These are phyloP conservation scores for Apiospora aurea DNA, from an alignment of 2,329 filamentous ascomycete species.

Conservation along the genomic window DNA sequence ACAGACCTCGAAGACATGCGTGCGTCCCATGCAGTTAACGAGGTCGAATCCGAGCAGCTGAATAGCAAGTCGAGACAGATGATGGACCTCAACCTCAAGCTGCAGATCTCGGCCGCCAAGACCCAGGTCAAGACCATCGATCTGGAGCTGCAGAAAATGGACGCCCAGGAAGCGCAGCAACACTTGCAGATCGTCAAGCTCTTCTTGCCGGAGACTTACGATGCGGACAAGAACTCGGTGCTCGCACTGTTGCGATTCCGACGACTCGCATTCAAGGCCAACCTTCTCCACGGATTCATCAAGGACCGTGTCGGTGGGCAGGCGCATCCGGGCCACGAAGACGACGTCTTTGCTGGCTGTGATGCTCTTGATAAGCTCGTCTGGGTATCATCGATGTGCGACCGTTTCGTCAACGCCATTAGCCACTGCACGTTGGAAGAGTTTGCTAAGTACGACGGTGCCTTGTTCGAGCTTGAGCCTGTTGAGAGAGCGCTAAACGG, in stretches of 20 bases:
- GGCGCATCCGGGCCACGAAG: conserved; percentile 71
- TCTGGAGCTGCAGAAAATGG: conserved; percentile 83
- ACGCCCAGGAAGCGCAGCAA: conserved; percentile 87
- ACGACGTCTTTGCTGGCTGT: conserved; percentile 80
- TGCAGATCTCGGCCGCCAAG: conserved; percentile 89
- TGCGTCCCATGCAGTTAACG: conserved; percentile 89
- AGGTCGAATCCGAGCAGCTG: conserved; percentile 90
- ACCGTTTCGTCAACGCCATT: conserved; percentile 83
- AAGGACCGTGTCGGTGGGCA: conserved; percentile 78
- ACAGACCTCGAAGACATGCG: conserved; percentile 90
- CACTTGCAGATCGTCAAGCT: conserved; percentile 88
- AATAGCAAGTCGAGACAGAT: conserved; percentile 89
- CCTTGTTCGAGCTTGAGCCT: conserved; percentile 86
- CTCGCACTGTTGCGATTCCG: conserved; percentile 88
- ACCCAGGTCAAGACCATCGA: conserved; percentile 95
- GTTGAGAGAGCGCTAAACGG: conserved; percentile 88
- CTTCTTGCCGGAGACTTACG: conserved; percentile 86
- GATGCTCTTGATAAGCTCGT: conserved; percentile 86
- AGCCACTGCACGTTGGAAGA: conserved; percentile 78
- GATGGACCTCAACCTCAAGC: conserved; percentile 95
- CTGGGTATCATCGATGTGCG: conserved; percentile 83
- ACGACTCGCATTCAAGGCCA: conserved; percentile 86
- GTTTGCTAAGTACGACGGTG: conserved; percentile 80
- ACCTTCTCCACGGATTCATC: conserved; percentile 77
- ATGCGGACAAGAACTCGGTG: conserved; percentile 83